Conservation (phyloP, 83 land plant genomes). For the Thuja plicata region DNA sequence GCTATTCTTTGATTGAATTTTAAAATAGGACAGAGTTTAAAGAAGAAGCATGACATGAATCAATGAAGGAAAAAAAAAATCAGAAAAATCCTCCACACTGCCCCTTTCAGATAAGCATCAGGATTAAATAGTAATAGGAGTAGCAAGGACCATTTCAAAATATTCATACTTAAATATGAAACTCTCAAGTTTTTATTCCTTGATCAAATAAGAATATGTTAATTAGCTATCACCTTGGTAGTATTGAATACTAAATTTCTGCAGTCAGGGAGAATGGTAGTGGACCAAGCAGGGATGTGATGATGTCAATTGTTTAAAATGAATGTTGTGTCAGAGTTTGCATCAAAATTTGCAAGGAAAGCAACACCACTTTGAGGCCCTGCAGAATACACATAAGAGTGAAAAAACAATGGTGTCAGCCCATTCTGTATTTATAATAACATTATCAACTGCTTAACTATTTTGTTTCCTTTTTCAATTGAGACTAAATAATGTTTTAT, state of each 20-base stretch:
- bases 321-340: conserved; percentile 32
- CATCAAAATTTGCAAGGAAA: conserved; percentile 66
- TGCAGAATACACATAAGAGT: conserved; percentile 51
- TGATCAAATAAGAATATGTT: background rate
- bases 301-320: conserved; percentile 45
- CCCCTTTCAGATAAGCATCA: background rate
- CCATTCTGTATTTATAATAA: background rate
- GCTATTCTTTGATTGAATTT: background rate
- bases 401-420: background rate
- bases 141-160: background rate
- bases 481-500: no score
- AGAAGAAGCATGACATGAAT: background rate
- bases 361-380: conserved; percentile 67
- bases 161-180: background rate
- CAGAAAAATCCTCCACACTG: background rate
- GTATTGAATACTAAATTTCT: conserved; percentile 69
- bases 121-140: background rate
- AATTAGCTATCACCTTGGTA: conserved; percentile 47
- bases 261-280: conserved; percentile 91
- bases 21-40: background rate
- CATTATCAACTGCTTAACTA: background rate
- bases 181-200: background rate
- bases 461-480: background rate
- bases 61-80: background rate
- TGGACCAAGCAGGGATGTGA: conserved; percentile 68